A percentile compares a stretch with the other conserved stretches of the same genome.
These are phyloP conservation scores for Ophiostoma ips DNA, from an alignment of 2,329 filamentous ascomycete genomes.

Conservation along the genomic window DNA sequence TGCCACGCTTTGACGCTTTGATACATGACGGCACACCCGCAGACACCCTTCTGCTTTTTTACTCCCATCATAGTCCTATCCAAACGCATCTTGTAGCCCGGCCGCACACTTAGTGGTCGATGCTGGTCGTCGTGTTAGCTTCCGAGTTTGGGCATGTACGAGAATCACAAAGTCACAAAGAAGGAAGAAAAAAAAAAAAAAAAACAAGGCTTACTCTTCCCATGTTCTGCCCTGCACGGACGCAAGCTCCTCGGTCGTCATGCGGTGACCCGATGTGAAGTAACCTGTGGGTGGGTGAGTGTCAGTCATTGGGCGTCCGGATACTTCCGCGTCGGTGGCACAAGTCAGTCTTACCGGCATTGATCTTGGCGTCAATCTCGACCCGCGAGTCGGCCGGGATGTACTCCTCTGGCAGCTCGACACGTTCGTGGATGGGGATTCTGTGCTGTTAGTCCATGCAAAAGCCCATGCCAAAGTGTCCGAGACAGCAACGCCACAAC, in stretches of 20 bases:
- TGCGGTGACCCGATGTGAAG: slow-evolving; percentile 78
- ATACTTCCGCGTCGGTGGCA: not conserved
- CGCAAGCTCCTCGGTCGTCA: slow-evolving; percentile 73
- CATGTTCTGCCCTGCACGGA: slow-evolving; percentile 81
- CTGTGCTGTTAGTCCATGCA: slow-evolving; percentile 22
- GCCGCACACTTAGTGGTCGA: slow-evolving; percentile 16
- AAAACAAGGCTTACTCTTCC: slow-evolving; percentile 42
- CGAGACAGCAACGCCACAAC: not conserved
- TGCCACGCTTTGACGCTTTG: no score
- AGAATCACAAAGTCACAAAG: no score
- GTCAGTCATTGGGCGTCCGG: no score
- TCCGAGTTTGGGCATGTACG: no score
- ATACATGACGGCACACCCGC: no score
- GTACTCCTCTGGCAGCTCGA: slow-evolving; percentile 85
- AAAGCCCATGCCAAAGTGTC: no score
- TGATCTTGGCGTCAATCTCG: slow-evolving; percentile 98
- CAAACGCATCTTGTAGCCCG: not conserved
- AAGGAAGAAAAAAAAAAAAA: not conserved
- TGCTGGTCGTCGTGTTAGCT: slow-evolving; percentile 8
- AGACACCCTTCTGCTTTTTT: not conserved
- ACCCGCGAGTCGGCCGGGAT: slow-evolving; percentile 90
- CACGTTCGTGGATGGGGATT: slow-evolving; percentile 75
- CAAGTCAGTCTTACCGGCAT: slow-evolving; percentile 50
- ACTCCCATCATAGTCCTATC: not conserved
- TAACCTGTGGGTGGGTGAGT: not conserved